Base-by-base conservation (phyloP, 345 rosid species). In the Atalantia buxifolia region DNA sequence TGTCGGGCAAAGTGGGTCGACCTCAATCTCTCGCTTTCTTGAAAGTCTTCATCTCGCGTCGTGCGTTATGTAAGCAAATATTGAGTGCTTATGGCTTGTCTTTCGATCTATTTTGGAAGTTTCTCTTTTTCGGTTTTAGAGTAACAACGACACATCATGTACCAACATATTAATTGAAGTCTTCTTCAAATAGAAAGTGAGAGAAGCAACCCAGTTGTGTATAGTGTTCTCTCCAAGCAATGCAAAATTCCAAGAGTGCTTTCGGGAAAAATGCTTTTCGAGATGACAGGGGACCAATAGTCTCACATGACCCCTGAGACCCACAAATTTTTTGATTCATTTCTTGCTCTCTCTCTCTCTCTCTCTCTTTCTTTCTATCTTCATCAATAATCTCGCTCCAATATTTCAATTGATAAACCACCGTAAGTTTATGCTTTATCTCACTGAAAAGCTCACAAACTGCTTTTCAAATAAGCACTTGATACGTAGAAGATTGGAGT, bases 191-290 rank as follows among this genome's bases (percentile, higher is more conserved):
- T 5, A 66, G 62, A 27, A 8, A 13, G 60, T n/a, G 64, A 35
- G 14, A 24, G 71, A 78, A 62, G 76, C 71, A 48, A 53, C 57
- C 57, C 24, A 36, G 27, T 2, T 8, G 38, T 1, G 24, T 1
- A 0, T 35, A 1, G 7, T 35, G 36, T 42, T 42, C 16, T 50
- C 9, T 50, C 10, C 18, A 60, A 63, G 67, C 74, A 65, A 68
- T 53, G 67, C 74, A 65, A 56, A 76, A 70, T 72, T 77, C 80
- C 77, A 71, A 66, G 8, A 14, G 10, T 45, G 56, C 69, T 66
- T 66, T 9, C n/a, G 22, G 60, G 18, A 74, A 21, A 13, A 14
- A 4, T 38, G 19, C 16, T 53, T 25, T 55, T 38, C 31, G 19
- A 53, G 31, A 62, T 27, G 71, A 45, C 21, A 27, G 40, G 42